Base-by-base conservation (phyloP, 345 rosid genomes). In the Boechera stricta region DNA sequence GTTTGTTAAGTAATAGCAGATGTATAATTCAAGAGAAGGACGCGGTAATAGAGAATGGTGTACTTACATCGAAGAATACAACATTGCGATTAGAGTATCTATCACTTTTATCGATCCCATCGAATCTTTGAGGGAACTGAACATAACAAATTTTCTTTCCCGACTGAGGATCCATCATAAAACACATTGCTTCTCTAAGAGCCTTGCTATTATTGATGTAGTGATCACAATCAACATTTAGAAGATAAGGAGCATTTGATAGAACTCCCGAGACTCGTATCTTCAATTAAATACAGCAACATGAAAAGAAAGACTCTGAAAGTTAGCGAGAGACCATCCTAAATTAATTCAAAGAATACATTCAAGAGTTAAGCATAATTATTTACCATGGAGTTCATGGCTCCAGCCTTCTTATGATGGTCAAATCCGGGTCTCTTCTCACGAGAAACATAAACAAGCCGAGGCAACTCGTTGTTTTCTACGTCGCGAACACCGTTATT, bases 341-440 rank as follows among this genome's bases (percentile, higher is more conserved):
- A 36, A n/a, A 16, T 1, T 28, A 45, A 26, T 2, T 15, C 45
- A 26, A 67, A 41, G 44, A 60, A 66, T 4, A 53, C 8, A 59
- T 26, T 33, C 0, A 15, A 67, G 35, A 16, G 7, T 11, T 7
- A 11, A 39, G 21, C 6, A 63, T 56, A 60, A 35, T 59, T 9
- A 39, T 39, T 53, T 84, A 92, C 98, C 93, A 92, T 73, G 47
- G 98, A 77, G 75, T 92, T 92, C 98, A 92, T 92, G 66, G 98
- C 98, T 45, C 98, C 98, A 60, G 97, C 98, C 64, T 92, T 93
- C 79, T 93, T 93, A 65, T 93, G 98, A 81, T 93, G 98, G 69
- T 90, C 95, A 75, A 88, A 91, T 52, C 97, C 97, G 0, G 97
- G 97, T 84, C 98, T 89, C 87, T 93, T 93, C 81, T 93, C 98